Evolutionary conservation across 2,329 filamentous ascomycete species (phyloP).

Genomic region (Apiospora koreana): DNA sequence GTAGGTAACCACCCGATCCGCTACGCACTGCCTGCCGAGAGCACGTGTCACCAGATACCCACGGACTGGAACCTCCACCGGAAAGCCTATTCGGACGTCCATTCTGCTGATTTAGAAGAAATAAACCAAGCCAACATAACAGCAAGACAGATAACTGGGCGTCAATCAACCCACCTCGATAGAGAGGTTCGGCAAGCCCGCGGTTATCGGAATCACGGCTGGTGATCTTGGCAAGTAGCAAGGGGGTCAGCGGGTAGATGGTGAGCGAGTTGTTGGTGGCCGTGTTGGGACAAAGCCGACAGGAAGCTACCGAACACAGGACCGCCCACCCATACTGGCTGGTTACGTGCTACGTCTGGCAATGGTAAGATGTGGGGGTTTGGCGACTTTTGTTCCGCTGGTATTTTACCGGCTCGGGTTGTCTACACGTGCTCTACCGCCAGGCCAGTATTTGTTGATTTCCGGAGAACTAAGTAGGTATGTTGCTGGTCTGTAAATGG

Average conservation of each 20-base stretch:
- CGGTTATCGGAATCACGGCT: not conserved
- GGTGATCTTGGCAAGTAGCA: not conserved
- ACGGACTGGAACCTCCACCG: not conserved
- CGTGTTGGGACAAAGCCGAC: not conserved
- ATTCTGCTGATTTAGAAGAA: too few species aligned
- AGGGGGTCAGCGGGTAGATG: not conserved
- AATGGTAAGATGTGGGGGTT: too few species aligned
- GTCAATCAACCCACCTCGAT: too few species aligned
- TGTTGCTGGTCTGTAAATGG: too few species aligned
- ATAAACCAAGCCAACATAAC: not conserved
- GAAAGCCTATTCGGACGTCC: not conserved
- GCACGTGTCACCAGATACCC: not conserved
- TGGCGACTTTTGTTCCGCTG: too few species aligned
- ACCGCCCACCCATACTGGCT: too few species aligned
- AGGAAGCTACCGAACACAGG: not conserved
- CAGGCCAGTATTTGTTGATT: too few species aligned
- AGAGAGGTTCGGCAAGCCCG: not conserved
- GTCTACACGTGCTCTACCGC: too few species aligned
- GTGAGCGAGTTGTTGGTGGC: not conserved
- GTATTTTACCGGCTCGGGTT: too few species aligned
- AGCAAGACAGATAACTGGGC: not conserved
- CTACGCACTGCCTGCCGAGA: not conserved
- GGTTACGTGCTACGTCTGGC: too few species aligned
- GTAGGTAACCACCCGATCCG: not conserved
- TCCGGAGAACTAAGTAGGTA: too few species aligned